Evolutionary conservation across 768 basidiomycete genomes (phyloP).

Genomic region (Mycena rebaudengoi): DNA sequence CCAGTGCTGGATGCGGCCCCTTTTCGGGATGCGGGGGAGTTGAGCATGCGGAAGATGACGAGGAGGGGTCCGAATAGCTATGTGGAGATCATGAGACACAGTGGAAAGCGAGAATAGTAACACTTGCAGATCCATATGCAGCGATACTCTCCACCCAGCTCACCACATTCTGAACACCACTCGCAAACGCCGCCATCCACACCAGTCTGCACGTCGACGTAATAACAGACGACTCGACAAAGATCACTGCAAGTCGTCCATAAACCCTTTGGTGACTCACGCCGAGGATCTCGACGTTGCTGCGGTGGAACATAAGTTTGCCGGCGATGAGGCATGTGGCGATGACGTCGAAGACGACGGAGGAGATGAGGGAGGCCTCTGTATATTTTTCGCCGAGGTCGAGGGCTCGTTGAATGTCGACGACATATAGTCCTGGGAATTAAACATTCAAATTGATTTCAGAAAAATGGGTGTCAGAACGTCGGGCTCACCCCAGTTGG

Average conservation of each 20-base stretch:
- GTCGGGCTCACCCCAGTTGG: neutral
- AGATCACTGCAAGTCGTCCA: neutral
- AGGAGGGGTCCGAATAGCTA: slow-evolving; percentile 1
- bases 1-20: slow-evolving; percentile 5
- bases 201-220: slow-evolving; percentile 18
- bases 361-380: slow-evolving; percentile 1
- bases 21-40: slow-evolving; percentile 24
- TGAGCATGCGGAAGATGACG: slow-evolving; percentile 4
- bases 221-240: slow-evolving; percentile 11
- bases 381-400: slow-evolving; percentile 6
- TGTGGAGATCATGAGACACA: neutral
- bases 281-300: slow-evolving; percentile 9
- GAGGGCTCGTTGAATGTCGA: slow-evolving; percentile 1
- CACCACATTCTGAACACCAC: slow-evolving; percentile 2
- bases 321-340: slow-evolving; percentile 9
- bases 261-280: slow-evolving; percentile 2
- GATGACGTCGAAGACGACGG: slow-evolving; percentile 5
- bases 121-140: neutral
- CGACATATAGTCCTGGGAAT: neutral
- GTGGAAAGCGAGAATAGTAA: neutral
- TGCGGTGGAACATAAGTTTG: slow-evolving; percentile 11
- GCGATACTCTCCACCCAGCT: slow-evolving; percentile 16
- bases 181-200: slow-evolving; percentile 20
- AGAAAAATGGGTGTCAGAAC: neutral
- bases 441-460: neutral